These are phyloP conservation scores for Porphyrellus sp. DNA, from an alignment of 1,284 basidiomycete species.

Conservation along the genomic window DNA sequence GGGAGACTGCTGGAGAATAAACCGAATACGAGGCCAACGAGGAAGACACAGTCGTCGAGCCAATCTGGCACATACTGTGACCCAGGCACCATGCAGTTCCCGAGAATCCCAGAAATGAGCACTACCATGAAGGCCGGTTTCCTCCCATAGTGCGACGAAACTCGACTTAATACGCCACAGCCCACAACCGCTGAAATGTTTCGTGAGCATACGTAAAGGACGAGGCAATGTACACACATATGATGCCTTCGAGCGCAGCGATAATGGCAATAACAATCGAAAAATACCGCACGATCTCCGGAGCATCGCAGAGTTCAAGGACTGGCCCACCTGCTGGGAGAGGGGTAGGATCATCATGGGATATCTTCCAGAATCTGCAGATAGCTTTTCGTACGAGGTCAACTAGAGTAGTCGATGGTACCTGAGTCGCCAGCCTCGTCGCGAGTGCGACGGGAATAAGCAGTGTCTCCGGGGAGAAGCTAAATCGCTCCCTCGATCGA, in stretches of 20 bases:
- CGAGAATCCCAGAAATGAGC: constrained; percentile 14
- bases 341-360: constrained; percentile 10
- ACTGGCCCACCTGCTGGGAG: constrained; percentile 10
- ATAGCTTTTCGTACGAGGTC: constrained; percentile 27
- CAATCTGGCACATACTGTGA: constrained; percentile 16
- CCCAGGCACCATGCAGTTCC: constrained; percentile 19
- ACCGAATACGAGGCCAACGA: constrained; percentile 18
- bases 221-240: constrained; percentile 18
- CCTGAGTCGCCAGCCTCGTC: constrained; percentile 20
- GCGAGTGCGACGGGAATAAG: constrained; percentile 32
- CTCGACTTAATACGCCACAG: constrained; percentile 22
- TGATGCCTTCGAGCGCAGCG: constrained; percentile 13
- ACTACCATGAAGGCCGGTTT: constrained; percentile 30
- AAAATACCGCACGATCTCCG: constrained; percentile 25
- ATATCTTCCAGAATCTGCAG: constrained; percentile 29
- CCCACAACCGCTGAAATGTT: constrained; percentile 14
- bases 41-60: constrained; percentile 16
- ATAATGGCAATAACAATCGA: constrained; percentile 19
- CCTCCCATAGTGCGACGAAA: constrained; percentile 32
- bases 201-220: constrained; percentile 3
- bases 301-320: constrained; percentile 23
- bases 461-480: constrained; percentile 14
- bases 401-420: constrained; percentile 31
- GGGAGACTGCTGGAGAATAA: constrained; percentile 9
- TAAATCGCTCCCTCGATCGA: neutral